phyloP scores from a whole-genome alignment of 352 stramenopile genomes.

The Pythium phragmiticola region DNA sequence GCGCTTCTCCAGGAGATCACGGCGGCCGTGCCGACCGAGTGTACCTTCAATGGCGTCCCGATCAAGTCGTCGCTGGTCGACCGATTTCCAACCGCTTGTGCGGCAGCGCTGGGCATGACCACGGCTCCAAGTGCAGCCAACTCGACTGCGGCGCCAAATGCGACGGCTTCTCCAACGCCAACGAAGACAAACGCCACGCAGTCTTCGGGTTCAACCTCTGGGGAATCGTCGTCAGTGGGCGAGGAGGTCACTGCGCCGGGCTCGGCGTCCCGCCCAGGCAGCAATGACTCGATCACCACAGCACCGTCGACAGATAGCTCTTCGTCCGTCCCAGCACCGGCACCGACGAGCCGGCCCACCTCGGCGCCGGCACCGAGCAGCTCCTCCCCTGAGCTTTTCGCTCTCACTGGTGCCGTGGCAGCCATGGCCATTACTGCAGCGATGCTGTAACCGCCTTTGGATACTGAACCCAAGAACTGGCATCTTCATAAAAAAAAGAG shows the following conservation, averaged over 20 bases:
- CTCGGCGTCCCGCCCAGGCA: background rate
- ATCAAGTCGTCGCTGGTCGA: slow-evolving; percentile 12
- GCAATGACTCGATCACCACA: background rate
- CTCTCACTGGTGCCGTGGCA: background rate
- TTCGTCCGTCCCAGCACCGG: background rate
- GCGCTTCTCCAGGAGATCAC: slow-evolving; percentile 19
- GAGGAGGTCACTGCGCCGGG: background rate
- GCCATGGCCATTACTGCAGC: background rate
- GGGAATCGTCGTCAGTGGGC: background rate
- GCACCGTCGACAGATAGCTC: background rate
- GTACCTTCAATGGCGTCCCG: slow-evolving; percentile 1
- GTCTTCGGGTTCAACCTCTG: background rate
- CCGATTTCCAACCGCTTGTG: slow-evolving; percentile 3
- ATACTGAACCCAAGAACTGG: background rate
- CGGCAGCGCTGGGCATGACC: background rate
- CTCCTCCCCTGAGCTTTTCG: background rate
- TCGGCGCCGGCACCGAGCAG: background rate
- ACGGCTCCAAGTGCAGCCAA: background rate
- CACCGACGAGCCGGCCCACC: background rate
- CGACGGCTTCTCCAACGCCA: background rate
- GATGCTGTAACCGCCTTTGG: slow-evolving; percentile 2
- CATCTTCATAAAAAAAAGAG: background rate
- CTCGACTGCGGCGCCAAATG: slow-evolving; percentile 3
- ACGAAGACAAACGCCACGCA: background rate
- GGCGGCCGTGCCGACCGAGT: slow-evolving; percentile 11